These are phyloP conservation scores for Neopestalotiopsis rosae DNA, from an alignment of 2,329 filamentous ascomycete species.

Conservation along the genomic window DNA sequence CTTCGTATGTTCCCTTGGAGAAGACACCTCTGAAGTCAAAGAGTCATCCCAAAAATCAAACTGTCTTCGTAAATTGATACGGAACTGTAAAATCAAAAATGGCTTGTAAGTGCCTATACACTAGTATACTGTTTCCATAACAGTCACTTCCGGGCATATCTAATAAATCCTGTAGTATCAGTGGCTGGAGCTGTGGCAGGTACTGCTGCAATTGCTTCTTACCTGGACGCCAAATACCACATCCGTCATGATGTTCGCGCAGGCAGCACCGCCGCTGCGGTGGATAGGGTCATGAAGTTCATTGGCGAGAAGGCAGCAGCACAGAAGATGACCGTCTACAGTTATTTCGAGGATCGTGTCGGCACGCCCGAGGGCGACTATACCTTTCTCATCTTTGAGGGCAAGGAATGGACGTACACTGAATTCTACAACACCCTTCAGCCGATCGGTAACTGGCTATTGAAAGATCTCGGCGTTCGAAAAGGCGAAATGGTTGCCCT, in stretches of 20 bases:
- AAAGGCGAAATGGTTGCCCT: constrained; percentile 67
- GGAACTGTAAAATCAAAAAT: neutral
- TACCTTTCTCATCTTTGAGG: constrained; percentile 60
- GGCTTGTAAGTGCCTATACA: neutral
- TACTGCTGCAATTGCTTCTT: constrained; percentile 46
- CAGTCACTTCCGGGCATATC: neutral
- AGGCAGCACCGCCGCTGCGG: constrained; percentile 42
- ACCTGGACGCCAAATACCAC: constrained; percentile 72
- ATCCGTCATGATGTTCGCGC: constrained; percentile 62
- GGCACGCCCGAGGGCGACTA: constrained; percentile 25
- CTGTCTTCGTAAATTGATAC: no score
- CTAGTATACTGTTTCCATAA: no score
- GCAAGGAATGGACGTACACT: constrained; percentile 63
- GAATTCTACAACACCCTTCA: constrained; percentile 57
- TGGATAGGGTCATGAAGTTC: neutral
- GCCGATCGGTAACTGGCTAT: constrained; percentile 67
- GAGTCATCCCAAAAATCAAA: neutral
- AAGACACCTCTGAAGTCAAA: neutral
- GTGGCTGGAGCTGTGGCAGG: constrained; percentile 28
- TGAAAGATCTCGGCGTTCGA: constrained; percentile 59
- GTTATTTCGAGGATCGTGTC: constrained; percentile 32
- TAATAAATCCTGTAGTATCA: constrained; percentile 17
- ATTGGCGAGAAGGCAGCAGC: neutral
- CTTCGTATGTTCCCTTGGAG: no score
- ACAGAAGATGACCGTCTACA: constrained; percentile 30